Evolutionary conservation across 2,329 filamentous ascomycete species (phyloP).

Genomic region (Xylaria sp.): DNA sequence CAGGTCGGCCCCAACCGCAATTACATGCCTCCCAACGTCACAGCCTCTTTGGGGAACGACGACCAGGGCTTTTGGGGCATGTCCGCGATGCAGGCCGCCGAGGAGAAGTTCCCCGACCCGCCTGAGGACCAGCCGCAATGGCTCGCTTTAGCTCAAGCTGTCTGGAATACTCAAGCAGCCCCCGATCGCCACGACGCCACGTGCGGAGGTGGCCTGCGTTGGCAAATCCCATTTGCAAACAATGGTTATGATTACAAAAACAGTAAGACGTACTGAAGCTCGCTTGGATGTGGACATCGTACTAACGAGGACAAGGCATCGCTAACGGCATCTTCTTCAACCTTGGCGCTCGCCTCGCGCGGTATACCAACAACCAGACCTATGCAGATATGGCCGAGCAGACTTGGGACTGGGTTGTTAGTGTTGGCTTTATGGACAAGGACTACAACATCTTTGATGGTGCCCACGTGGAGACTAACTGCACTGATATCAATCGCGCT

Average conservation of each 20-base stretch:
- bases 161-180: conserved; percentile 70
- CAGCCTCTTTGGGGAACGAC: conserved; percentile 60
- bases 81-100: conserved; percentile 70
- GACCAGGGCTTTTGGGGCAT: conserved; percentile 74
- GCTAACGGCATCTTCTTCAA: conserved; percentile 63
- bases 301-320: conserved; percentile 50
- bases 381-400: conserved; percentile 71
- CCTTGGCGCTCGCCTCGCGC: conserved; percentile 67
- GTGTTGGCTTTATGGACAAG: conserved; percentile 59
- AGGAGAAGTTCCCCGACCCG: conserved; percentile 70
- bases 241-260: conserved; percentile 59
- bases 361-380: conserved; percentile 71
- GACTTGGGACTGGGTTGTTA: conserved; percentile 66
- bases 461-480: conserved; percentile 57
- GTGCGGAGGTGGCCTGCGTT: conserved; percentile 72
- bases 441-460: conserved; percentile 63
- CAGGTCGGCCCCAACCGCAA: conserved; percentile 59
- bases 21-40: conserved; percentile 60
- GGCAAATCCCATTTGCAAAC: conserved; percentile 74
- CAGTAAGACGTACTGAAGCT: conserved; percentile 40
- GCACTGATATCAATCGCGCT: conserved; percentile 60
- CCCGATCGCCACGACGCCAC: conserved; percentile 67
- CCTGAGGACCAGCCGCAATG: conserved; percentile 63
- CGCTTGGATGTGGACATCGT: not conserved
- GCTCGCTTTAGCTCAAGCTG: conserved; percentile 72